A percentile compares a stretch with the other conserved stretches of the same genome.
phyloP scores from a whole-genome alignment of 2,329 filamentous ascomycete species.

The Aquanectria penicillioides region DNA sequence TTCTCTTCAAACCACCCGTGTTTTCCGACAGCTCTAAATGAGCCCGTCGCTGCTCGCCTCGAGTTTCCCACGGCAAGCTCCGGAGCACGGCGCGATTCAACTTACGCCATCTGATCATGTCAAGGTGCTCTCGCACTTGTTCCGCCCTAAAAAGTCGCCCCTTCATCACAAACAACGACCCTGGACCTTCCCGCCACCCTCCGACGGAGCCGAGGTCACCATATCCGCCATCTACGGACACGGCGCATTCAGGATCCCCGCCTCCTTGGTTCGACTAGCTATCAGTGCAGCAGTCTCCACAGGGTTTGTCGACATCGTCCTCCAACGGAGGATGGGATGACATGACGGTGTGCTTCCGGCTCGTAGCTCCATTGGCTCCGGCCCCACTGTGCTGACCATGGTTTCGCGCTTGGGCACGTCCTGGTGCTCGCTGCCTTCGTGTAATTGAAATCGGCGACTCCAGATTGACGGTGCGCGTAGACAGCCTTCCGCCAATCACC shows the following conservation, averaged over 20 bases:
- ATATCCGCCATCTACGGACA: conserved; percentile 30
- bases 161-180: conserved; percentile 41
- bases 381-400: conserved; percentile 32
- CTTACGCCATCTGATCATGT: conserved; percentile 39
- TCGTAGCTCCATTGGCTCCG: conserved; percentile 24
- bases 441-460: conserved; percentile 32
- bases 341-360: conserved; percentile 28
- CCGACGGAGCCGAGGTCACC: conserved; percentile 43
- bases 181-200: conserved; percentile 42
- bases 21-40: conserved; percentile 3
- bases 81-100: conserved; percentile 30
- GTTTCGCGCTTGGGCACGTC: conserved; percentile 35
- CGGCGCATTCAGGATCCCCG: conserved; percentile 33
- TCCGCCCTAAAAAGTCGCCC: conserved; percentile 37
- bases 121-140: conserved; percentile 33
- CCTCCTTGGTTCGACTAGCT: conserved; percentile 31
- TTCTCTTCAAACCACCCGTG: not conserved
- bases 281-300: conserved; percentile 35
- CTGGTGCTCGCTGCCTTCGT: conserved; percentile 21
- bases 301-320: conserved; percentile 28
- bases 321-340: conserved; percentile 31
- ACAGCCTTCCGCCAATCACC: conserved; percentile 36
- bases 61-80: conserved; percentile 24
- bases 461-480: conserved; percentile 24
- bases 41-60: conserved; percentile 17